Evolutionary conservation across 257 asterid genomes (phyloP), one percentile per base, ranked within the genome.

Genomic region (Linaria vulgaris): DNA sequence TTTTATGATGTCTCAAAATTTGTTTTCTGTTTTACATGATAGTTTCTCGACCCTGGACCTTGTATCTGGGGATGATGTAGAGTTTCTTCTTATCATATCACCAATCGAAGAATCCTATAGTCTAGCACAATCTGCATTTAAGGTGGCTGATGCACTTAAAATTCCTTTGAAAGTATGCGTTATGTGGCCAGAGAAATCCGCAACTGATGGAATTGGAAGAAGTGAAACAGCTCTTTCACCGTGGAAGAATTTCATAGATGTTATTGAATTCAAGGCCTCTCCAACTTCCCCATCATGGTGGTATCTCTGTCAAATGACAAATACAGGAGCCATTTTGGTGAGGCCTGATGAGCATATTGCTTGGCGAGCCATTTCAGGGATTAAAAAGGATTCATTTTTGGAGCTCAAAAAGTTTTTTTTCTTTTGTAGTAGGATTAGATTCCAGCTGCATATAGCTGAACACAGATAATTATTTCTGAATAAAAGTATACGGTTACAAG

Each of bases 311-410:
- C 74, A 65, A 54, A 82, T 89, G 81, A 73, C 87, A 9, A 71
- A 85, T 49, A 58, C 52, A 69, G 97, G 95, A 65, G 95, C 97
- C 72, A 80, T 92, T 61, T 75, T 92, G 71, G 96, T 83, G 74
- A 85, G 99, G 75, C 99, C 99, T 0, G 99, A 92, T 16, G 99
- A 92, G 60, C 97, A 92, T 68, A 61, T 89, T 50, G 96, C 92
- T 9, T 92, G 99, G 99, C 79, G 87, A 25, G 12, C 80, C 7
- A 76, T 75, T 66, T 71, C 80, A 0, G 72, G 60, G 73, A 71
- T 72, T 44, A 53, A 69, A 34, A 67, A 49, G 9, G 74, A 83
- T 64, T 79, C 74, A 19, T 50, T 20, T 62, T 17, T 31, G 71
- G 88, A 66, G 73, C 75, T 94, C 77, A 83, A 72, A 68, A n/a